A percentile compares a stretch with the other conserved stretches of the same genome.
Evolutionary conservation across 192 early-diverging fungal genomes (phyloP).

Genomic region (Dispira simplex): DNA sequence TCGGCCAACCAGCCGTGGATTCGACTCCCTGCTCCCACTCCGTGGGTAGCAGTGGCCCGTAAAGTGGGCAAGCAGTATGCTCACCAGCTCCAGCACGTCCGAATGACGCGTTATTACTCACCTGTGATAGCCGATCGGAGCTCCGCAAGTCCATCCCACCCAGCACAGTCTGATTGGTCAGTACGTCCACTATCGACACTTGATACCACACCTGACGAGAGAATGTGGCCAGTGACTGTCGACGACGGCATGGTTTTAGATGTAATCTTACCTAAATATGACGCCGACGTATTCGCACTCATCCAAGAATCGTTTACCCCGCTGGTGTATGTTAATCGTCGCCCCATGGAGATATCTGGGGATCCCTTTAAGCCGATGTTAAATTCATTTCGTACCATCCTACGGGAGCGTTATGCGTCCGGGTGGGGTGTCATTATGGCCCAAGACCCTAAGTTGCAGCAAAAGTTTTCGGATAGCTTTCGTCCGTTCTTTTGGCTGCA

Average conservation of each 20-base stretch:
- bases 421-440: not conserved
- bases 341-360: not conserved
- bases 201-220: not conserved
- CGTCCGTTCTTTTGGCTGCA: slow-evolving; percentile 9
- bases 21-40: not conserved
- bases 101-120: not conserved
- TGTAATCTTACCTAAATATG: not conserved
- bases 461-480: not conserved
- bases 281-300: not conserved
- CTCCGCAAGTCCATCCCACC: not conserved
- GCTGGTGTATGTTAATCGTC: not conserved
- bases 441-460: not conserved
- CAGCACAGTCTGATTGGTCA: not conserved
- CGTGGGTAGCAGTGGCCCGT: not conserved
- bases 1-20: not conserved
- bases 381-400: not conserved
- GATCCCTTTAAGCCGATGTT: not conserved
- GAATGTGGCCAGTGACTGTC: not conserved
- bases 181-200: not conserved
- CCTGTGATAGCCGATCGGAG: not conserved
- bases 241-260: not conserved
- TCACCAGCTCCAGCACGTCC: not conserved
- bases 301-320: not conserved
- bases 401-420: not conserved
- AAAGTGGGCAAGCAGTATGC: not conserved